These are phyloP conservation scores for Fomitopsis schrenkii DNA, from an alignment of 1,284 basidiomycete species.

Conservation along the genomic window DNA sequence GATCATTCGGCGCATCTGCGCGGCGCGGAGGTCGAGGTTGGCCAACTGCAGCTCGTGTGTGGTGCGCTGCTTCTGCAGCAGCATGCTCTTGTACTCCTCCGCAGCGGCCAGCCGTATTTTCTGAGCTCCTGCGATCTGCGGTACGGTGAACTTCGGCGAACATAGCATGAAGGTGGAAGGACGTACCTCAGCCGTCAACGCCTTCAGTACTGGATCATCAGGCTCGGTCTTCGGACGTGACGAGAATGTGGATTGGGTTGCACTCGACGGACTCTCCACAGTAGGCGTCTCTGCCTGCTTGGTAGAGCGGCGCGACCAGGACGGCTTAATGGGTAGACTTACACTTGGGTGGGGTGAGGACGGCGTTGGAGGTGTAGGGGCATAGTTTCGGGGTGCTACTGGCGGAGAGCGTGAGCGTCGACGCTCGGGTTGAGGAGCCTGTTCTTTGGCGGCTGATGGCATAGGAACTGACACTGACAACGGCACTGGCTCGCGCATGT, in stretches of 20 bases:
- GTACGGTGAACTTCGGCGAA: background rate
- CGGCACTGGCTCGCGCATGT: background rate
- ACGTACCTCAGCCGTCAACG: conserved; percentile 11
- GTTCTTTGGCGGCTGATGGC: background rate
- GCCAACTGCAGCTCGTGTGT: conserved; percentile 58
- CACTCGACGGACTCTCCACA: background rate
- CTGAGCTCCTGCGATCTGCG: conserved; percentile 31
- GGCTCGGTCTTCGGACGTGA: background rate
- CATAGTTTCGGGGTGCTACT: background rate
- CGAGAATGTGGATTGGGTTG: background rate
- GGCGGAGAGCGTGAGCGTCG: conserved; percentile 1
- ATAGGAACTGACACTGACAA: background rate
- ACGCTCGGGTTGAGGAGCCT: background rate
- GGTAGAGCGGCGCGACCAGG: conserved; percentile 12
- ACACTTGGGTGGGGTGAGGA: conserved; percentile 17
- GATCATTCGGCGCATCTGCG: conserved; percentile 50
- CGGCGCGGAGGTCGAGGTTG: conserved; percentile 51
- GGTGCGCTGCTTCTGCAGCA: conserved; percentile 43
- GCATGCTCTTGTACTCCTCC: conserved; percentile 37
- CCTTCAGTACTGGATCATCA: background rate
- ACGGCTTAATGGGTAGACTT: conserved; percentile 16
- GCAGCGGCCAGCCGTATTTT: conserved; percentile 36
- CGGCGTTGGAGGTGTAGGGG: conserved; percentile 13
- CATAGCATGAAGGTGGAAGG: background rate
- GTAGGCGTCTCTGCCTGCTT: background rate